Conservation (phyloP, 495 filamentous ascomycete genomes). For the Oidiodendron maius region DNA sequence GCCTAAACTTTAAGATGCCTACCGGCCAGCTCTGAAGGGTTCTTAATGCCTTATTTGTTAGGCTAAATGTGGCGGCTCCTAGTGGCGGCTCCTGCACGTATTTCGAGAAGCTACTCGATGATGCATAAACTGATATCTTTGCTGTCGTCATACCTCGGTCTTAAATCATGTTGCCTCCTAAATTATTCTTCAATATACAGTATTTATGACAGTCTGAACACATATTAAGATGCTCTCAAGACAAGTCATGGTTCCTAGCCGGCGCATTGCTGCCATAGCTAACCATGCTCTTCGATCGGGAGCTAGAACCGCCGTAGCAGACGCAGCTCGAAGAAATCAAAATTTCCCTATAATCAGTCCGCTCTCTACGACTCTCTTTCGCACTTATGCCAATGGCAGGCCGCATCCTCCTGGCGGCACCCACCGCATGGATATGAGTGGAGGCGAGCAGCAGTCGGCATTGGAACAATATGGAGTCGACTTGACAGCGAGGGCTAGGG, state of each 20-base stretch:
- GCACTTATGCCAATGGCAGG: conserved; percentile 69
- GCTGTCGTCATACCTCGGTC: neutral
- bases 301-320: neutral
- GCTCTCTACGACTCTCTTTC: conserved; percentile 16
- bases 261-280: conserved; percentile 17
- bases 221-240: conserved; percentile 10
- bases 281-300: conserved; percentile 3
- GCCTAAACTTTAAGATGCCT: neutral
- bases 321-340: neutral
- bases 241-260: conserved; percentile 12
- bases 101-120: conserved; percentile 11
- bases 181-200: neutral
- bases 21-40: too few species aligned
- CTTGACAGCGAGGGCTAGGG: conserved; percentile 77
- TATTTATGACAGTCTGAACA: conserved; percentile 5
- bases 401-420: conserved; percentile 88
- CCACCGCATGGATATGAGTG: conserved; percentile 85
- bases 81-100: neutral
- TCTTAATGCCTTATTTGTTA: too few species aligned
- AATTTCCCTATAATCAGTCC: conserved; percentile 1
- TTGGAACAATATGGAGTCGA: conserved; percentile 89
- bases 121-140: neutral
- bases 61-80: too few species aligned
- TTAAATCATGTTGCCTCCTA: conserved; percentile 3
- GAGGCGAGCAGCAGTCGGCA: conserved; percentile 69